Conservation (phyloP, 768 basidiomycete genomes). For the Leccinum uliginosum region DNA sequence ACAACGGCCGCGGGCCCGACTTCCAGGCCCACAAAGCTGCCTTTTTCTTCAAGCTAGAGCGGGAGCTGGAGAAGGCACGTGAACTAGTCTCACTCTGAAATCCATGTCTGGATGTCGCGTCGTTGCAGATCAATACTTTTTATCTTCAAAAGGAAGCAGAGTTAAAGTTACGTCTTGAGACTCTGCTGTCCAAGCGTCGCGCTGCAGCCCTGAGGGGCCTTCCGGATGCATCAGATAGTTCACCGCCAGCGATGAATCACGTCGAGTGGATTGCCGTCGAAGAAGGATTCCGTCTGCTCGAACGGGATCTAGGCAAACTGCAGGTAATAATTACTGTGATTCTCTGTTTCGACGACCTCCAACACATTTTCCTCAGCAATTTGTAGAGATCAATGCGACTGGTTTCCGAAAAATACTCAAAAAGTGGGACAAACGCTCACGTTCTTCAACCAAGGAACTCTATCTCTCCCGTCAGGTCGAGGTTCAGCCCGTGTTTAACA, state of each 20-base stretch:
- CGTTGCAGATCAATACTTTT: conserved; percentile 86
- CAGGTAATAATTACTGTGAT: conserved; percentile 53
- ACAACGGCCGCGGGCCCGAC: conserved; percentile 73
- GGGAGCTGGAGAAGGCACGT: conserved; percentile 92
- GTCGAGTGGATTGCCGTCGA: conserved; percentile 96
- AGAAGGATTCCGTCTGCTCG: conserved; percentile 92
- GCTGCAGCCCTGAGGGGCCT: conserved; percentile 70
- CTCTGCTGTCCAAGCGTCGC: conserved; percentile 88
- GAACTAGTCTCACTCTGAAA: conserved; percentile 1
- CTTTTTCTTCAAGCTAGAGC: conserved; percentile 98
- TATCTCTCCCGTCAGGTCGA: conserved; percentile 96
- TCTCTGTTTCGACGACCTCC: conserved; percentile 10
- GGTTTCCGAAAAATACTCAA: conserved; percentile 97
- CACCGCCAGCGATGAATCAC: conserved; percentile 48
- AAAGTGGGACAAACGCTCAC: conserved; percentile 97
- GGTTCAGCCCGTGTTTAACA: conserved; percentile 96
- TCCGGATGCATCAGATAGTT: conserved; percentile 62
- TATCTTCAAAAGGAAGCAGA: conserved; percentile 98
- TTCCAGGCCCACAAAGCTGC: conserved; percentile 95
- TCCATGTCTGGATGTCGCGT: conserved; percentile 3
- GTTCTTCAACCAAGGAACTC: conserved; percentile 91
- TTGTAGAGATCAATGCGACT: conserved; percentile 94
- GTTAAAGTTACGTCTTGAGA: conserved; percentile 86
- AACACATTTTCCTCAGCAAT: conserved; percentile 57
- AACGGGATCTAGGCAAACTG: conserved; percentile 90